Evolutionary conservation across 768 basidiomycete genomes (phyloP), one percentile per base, ranked within the genome.

Genomic region (Tephrocybe sp.): DNA sequence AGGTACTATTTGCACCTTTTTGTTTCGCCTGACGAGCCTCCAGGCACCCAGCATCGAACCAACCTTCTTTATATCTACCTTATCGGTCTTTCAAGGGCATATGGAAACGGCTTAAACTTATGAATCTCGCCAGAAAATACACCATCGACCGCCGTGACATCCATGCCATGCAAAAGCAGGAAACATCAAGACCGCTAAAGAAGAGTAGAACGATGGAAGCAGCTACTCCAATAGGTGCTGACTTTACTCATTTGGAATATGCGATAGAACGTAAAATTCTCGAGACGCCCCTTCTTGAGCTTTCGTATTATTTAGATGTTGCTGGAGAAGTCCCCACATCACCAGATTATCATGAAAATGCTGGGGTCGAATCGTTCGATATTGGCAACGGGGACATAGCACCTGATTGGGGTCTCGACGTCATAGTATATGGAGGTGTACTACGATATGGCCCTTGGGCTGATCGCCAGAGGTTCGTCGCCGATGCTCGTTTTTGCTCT

Each of bases 401-500:
- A 18, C 95, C 95, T 5, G 91, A 98, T 61, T 98, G 94, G 91
- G 95, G 94, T 2, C 69, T 97, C 21, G 91, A 98, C 60, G 57
- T 98, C 15, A 77, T 85, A 15, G 72, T 97, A n/a, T 72, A 81
- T 50, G 83, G 84, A 15, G 94, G 91, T 0, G 64, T 76, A 29
- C 56, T 97, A 29, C 78, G 82, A 16, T 98, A 97, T 62, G 95
- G 95, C 4, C 95, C 95, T 3, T 98, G 95, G 95, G 88, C 94
- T 19, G 95, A 98, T 68, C 78, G 94, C 21, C 95, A 97, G 66
- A 76, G 94, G 90, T 85, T 44, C 11, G 27, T 29, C 27, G 11
- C 27, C 27, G 5, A 29, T 21, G 24, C 33, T 19, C 15, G 1
- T 30, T 8, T 24, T 22, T 13, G 36, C 33, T 25, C 43, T 37